Base-by-base conservation (phyloP, 345 rosid genomes). In the Lepidium sativum region DNA sequence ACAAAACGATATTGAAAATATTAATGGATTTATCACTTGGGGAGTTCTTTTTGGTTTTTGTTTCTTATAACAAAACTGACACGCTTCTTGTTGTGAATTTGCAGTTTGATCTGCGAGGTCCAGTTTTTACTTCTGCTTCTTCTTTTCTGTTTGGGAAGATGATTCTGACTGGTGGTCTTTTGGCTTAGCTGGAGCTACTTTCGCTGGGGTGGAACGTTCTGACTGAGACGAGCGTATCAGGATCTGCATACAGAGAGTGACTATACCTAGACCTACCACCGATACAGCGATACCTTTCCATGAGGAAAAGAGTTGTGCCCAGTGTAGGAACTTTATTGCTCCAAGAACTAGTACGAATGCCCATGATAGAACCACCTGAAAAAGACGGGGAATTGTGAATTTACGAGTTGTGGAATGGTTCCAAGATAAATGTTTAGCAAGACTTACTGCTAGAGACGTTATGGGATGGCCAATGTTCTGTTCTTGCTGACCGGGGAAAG, bases 131-230 rank as follows among this genome's bases (percentile, higher is more conserved):
- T 67, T 67, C 52, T 76, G 71, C 48, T 88, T 81, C 70, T 65
- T 75, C 37, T 4, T 34, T 75, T 50, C 69, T 13, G 54, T 59
- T 63, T 74, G 69, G 47, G 76, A 72, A 2, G 71, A 58, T 65
- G 76, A 57, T 42, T 66, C 71, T 5, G 78, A 64, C 16, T 55
- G 20, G 44, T 42, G 44, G 10, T 59, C 73, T 54, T 74, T 86
- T 63, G 80, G 75, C 70, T 83, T 86, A 13, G 84, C 75, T 20
- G 90, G 95, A 15, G 80, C 81, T 12, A 84, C 81, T 78, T 81
- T 83, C 29, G 92, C 81, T 1, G 87, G 91, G n/a, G 95, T 83
- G 8, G 99, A 94, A 10, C 84, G 92, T 70, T 84, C 97, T 2
- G 99, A 79, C 78, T 90, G 89, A 4, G 99, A 82, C 51, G 84